phyloP scores from a whole-genome alignment of 2,329 filamentous ascomycete species.

The Xylaria sp. region DNA sequence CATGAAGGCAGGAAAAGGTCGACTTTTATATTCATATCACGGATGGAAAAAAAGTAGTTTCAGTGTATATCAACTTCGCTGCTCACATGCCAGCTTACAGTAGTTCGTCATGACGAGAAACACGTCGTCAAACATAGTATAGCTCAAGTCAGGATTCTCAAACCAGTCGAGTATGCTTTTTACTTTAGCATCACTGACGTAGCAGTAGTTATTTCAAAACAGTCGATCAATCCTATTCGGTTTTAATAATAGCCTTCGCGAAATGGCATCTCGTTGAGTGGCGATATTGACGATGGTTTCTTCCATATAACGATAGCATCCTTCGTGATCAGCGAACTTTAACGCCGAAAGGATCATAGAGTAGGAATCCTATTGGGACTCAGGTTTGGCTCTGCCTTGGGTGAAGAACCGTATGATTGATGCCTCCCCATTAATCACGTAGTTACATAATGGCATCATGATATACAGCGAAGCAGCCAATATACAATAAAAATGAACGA shows the following conservation, averaged over 20 bases:
- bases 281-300: conserved; percentile 1
- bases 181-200: not conserved
- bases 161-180: not conserved
- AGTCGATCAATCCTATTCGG: not conserved
- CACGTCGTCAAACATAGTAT: not conserved
- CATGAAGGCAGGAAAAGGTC: not conserved
- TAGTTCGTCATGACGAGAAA: not conserved
- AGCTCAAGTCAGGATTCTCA: not conserved
- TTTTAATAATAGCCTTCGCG: conserved; percentile 15
- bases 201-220: not conserved
- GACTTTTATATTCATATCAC: not conserved
- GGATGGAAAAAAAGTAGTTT: not conserved
- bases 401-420: conserved; percentile 14
- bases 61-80: not conserved
- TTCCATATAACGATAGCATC: not conserved
- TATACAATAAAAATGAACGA: not conserved
- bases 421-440: conserved; percentile 11
- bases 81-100: not conserved
- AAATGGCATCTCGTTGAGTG: not conserved
- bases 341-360: not conserved
- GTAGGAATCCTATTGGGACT: conserved; percentile 4
- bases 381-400: conserved; percentile 14
- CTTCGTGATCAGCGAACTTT: not conserved
- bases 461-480: no score
- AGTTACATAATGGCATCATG: conserved; percentile 5